Conservation (phyloP, 305 asterid genomes). For the Plantago coronopus region DNA sequence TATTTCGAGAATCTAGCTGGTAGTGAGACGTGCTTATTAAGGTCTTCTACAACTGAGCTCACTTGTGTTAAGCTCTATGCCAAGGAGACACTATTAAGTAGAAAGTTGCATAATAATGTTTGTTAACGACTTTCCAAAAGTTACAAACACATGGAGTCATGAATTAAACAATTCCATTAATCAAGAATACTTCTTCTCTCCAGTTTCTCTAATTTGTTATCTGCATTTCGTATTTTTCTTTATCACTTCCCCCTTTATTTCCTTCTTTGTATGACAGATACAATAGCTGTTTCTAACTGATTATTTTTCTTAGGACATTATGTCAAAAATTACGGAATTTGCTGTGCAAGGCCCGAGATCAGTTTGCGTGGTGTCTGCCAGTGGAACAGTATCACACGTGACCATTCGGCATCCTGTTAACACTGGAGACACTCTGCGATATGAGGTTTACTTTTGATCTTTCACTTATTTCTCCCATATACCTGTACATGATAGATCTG, state of each 20-base stretch:
- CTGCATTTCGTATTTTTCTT: no score
- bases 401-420: conserved; percentile 73
- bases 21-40: no score
- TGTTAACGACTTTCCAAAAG: no score
- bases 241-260: not conserved
- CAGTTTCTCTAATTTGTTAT: no score
- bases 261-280: not conserved
- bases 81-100: no score
- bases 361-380: conserved; percentile 70
- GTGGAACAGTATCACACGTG: conserved; percentile 66
- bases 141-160: no score
- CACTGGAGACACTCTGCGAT: conserved; percentile 70
- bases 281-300: conserved; percentile 20
- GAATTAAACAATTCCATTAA: no score
- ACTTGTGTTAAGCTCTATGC: no score
- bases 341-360: conserved; percentile 81
- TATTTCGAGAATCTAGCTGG: no score
- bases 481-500: not conserved
- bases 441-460: conserved; percentile 48
- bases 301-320: conserved; percentile 55
- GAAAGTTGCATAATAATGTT: no score
- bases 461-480: not conserved
- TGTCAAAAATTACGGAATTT: conserved; percentile 62
- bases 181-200: no score
- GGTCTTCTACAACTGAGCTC: no score